A percentile compares a stretch with the other conserved stretches of the same genome.
Evolutionary conservation across 2,329 filamentous ascomycete species (phyloP).

Genomic region (Monosporascus sp.): DNA sequence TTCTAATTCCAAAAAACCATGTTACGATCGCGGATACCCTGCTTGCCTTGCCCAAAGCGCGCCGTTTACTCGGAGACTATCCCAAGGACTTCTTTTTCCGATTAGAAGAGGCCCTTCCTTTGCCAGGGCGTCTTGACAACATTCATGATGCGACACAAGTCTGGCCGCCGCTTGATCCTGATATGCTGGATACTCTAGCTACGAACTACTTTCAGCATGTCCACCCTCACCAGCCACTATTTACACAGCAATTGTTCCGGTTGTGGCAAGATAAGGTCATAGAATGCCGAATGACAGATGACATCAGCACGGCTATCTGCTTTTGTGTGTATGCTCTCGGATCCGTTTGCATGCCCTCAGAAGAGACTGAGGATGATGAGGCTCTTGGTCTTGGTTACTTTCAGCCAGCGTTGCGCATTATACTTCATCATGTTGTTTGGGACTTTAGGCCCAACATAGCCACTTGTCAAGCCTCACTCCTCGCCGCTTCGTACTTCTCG

Average conservation of each 20-base stretch:
- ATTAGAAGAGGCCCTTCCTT: conserved; percentile 26
- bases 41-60: conserved; percentile 27
- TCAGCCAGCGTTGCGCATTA: conserved; percentile 29
- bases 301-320: conserved; percentile 28
- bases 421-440: conserved; percentile 27
- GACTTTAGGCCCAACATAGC: conserved; percentile 24
- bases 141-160: conserved; percentile 16
- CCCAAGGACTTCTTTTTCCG: conserved; percentile 28
- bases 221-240: conserved; percentile 31
- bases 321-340: conserved; percentile 32
- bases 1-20: conserved; percentile 31
- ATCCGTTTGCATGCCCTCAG: conserved; percentile 14
- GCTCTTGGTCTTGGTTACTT: conserved; percentile 27
- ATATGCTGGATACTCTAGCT: conserved; percentile 20
- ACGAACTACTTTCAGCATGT: conserved; percentile 29
- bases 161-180: conserved; percentile 23
- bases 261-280: conserved; percentile 22
- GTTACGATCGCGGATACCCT: conserved; percentile 28
- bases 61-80: conserved; percentile 26
- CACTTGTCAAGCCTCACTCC: conserved; percentile 29
- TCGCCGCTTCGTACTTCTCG: conserved; percentile 32
- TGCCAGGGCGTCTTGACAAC: conserved; percentile 25
- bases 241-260: conserved; percentile 22
- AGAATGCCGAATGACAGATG: conserved; percentile 17
- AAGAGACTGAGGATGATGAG: conserved; percentile 15